These are phyloP conservation scores for Penicillium cinerascens DNA, from an alignment of 495 filamentous ascomycete species.

Conservation along the genomic window DNA sequence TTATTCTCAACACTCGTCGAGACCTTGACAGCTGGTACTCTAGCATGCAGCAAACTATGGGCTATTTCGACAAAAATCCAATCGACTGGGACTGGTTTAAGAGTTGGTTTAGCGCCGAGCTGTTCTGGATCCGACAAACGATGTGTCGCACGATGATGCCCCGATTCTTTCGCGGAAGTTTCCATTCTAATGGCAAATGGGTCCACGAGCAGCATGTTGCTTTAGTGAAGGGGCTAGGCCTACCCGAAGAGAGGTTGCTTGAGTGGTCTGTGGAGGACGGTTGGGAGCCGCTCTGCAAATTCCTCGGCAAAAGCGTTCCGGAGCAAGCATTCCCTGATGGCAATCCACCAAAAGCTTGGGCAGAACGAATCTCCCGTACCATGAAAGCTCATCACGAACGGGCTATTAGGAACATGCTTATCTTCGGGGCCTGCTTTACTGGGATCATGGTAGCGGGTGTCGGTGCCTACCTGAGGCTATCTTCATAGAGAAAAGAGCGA, in stretches of 20 bases:
- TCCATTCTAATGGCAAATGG: constrained; percentile 9
- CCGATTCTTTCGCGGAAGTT: constrained; percentile 12
- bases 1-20: constrained; percentile 48
- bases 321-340: constrained; percentile 3
- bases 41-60: constrained; percentile 15
- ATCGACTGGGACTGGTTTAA: constrained; percentile 11
- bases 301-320: constrained; percentile 2
- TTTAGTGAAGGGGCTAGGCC: constrained; percentile 16
- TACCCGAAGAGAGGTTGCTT: constrained; percentile 29
- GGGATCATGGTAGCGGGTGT: not conserved
- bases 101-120: constrained; percentile 14
- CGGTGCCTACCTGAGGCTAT: too few species aligned
- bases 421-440: constrained; percentile 6
- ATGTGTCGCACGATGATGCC: constrained; percentile 11
- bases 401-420: constrained; percentile 15
- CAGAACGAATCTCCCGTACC: constrained; percentile 15
- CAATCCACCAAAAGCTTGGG: constrained; percentile 16
- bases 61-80: constrained; percentile 3
- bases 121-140: constrained; percentile 15
- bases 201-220: constrained; percentile 12
- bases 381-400: constrained; percentile 9
- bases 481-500: too few species aligned
- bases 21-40: constrained; percentile 44
- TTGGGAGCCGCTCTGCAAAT: constrained; percentile 44
- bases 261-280: constrained; percentile 44